Percentiles rank a stretch among this genome's conserved stretches.
phyloP scores from a whole-genome alignment of 495 filamentous ascomycete genomes.

The Massariosphaeria phaeospora region DNA sequence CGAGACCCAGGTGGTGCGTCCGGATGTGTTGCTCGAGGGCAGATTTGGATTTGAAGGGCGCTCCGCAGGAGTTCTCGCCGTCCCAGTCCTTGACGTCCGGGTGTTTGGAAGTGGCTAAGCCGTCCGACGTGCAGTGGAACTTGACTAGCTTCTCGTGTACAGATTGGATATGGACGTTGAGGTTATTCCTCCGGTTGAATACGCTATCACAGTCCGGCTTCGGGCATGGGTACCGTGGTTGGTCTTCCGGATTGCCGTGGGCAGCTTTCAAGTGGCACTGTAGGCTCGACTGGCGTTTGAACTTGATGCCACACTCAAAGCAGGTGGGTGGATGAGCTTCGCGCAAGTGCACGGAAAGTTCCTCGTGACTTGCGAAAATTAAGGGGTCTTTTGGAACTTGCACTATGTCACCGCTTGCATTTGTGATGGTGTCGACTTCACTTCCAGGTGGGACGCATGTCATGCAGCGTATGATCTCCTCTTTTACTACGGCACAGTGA shows the following conservation, averaged over 20 bases:
- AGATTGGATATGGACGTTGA: constrained; percentile 69
- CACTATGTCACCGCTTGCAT: constrained; percentile 9
- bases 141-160: constrained; percentile 64
- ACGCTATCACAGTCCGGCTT: constrained; percentile 59
- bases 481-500: constrained; percentile 61
- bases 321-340: constrained; percentile 70
- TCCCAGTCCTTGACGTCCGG: constrained; percentile 55
- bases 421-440: constrained; percentile 29
- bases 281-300: constrained; percentile 54
- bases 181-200: constrained; percentile 74
- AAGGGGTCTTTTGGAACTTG: constrained; percentile 33
- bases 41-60: constrained; percentile 62
- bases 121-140: constrained; percentile 67
- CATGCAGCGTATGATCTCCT: constrained; percentile 58
- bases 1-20: constrained; percentile 62
- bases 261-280: constrained; percentile 47
- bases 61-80: constrained; percentile 61
- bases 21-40: constrained; percentile 77
- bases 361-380: constrained; percentile 65
- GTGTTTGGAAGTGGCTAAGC: constrained; percentile 50
- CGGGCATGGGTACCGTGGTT: constrained; percentile 54
- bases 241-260: constrained; percentile 45
- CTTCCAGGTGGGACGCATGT: constrained; percentile 49
- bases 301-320: constrained; percentile 61
- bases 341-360: constrained; percentile 66